Conservation (phyloP, 208 protist species). For the Wallacemonas collosoma region DNA sequence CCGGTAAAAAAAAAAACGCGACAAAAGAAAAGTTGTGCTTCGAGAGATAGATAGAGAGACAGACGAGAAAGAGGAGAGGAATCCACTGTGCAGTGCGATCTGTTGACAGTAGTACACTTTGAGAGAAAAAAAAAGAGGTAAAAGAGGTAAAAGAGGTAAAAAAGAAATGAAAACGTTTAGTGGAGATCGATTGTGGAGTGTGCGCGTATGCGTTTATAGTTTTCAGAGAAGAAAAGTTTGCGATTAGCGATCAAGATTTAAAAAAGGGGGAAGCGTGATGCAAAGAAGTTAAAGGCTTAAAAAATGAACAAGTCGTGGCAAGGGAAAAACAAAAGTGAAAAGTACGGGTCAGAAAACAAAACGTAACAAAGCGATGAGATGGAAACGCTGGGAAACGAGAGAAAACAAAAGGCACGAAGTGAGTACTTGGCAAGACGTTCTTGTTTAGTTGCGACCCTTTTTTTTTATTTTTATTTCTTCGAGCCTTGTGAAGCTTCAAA, state of each 20-base stretch:
- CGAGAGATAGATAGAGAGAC: too few species aligned
- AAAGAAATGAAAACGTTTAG: conserved; percentile 5
- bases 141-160: conserved; percentile 7
- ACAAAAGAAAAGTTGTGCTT: too few species aligned
- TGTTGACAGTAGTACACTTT: neutral
- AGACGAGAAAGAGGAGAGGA: neutral
- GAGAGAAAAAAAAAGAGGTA: neutral
- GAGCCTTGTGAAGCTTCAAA: neutral
- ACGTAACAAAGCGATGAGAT: neutral
- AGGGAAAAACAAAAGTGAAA: neutral
- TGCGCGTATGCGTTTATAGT: too few species aligned
- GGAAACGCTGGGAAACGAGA: neutral
- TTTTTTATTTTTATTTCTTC: too few species aligned
- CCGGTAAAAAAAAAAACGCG: too few species aligned
- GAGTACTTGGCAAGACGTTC: neutral
- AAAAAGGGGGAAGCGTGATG: neutral
- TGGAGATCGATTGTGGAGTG: too few species aligned
- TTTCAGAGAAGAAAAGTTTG: neutral
- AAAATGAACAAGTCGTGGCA: neutral
- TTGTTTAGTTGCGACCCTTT: too few species aligned
- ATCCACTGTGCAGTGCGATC: neutral
- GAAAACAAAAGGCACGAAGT: neutral
- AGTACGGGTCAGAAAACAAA: conserved; percentile 1
- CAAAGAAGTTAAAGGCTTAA: neutral
- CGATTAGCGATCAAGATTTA: too few species aligned